Evolutionary conservation across 1,284 basidiomycete genomes (phyloP).

Genomic region (Paramarasmius palmivorus): DNA sequence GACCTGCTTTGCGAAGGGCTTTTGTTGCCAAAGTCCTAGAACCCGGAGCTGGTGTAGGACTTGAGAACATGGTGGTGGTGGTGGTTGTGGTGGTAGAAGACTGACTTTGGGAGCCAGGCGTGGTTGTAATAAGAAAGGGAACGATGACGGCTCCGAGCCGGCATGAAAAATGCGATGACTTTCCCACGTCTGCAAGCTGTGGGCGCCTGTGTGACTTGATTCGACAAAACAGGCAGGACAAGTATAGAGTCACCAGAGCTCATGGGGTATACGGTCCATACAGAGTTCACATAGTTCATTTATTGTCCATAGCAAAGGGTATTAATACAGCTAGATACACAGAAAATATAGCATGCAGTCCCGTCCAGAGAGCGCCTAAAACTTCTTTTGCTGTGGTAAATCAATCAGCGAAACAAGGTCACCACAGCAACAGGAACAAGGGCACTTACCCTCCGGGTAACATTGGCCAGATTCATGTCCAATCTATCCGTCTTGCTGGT

Average conservation of each 20-base stretch:
- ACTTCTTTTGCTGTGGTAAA: slow-evolving; percentile 4
- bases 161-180: too few species aligned
- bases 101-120: background rate
- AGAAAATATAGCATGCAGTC: too few species aligned
- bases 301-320: too few species aligned
- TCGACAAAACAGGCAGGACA: too few species aligned
- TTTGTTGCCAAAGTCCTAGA: slow-evolving; percentile 55
- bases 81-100: slow-evolving; percentile 22
- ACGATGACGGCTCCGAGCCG: slow-evolving; percentile 2
- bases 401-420: background rate
- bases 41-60: slow-evolving; percentile 49
- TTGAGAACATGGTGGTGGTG: slow-evolving; percentile 46
- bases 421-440: too few species aligned
- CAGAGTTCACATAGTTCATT: too few species aligned
- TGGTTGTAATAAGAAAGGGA: slow-evolving; percentile 3
- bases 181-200: too few species aligned
- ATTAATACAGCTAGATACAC: too few species aligned
- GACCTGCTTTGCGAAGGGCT: slow-evolving; percentile 66
- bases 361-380: too few species aligned
- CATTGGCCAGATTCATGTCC: slow-evolving; percentile 63
- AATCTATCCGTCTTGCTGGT: slow-evolving; percentile 68
- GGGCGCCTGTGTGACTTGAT: too few species aligned
- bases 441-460: slow-evolving; percentile 64
- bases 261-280: too few species aligned
- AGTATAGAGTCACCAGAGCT: too few species aligned